These are phyloP conservation scores for Cyathus striatus DNA, from an alignment of 768 basidiomycete species.

Conservation along the genomic window DNA sequence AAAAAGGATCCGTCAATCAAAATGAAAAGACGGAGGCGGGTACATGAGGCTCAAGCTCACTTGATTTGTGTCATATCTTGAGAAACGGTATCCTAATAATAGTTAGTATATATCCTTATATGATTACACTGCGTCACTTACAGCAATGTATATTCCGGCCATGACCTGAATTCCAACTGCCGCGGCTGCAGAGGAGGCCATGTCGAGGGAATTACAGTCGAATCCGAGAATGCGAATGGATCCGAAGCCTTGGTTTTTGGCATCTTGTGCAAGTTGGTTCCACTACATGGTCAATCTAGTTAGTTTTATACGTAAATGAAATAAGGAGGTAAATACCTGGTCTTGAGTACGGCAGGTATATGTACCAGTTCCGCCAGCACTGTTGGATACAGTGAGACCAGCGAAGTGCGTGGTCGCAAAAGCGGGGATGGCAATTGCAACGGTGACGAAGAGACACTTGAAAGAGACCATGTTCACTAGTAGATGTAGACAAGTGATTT, in stretches of 20 bases:
- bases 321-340: slow-evolving; percentile 13
- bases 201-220: slow-evolving; percentile 29
- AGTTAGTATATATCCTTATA: neutral
- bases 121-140: slow-evolving; percentile 11
- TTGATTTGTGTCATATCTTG: slow-evolving; percentile 18
- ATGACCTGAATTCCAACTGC: slow-evolving; percentile 22
- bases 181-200: slow-evolving; percentile 28
- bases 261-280: slow-evolving; percentile 24
- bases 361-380: slow-evolving; percentile 16
- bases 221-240: slow-evolving; percentile 29
- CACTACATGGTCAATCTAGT: slow-evolving; percentile 15
- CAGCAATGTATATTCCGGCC: slow-evolving; percentile 27
- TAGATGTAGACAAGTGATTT: no score
- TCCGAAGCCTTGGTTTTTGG: slow-evolving; percentile 24
- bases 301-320: neutral
- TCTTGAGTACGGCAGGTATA: slow-evolving; percentile 30
- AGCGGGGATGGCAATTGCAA: no score
- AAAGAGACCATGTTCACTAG: no score
- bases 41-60: slow-evolving; percentile 12
- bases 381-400: slow-evolving; percentile 28
- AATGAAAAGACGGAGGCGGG: neutral
- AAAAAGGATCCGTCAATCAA: slow-evolving; percentile 1
- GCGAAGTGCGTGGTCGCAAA: no score
- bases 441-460: no score
- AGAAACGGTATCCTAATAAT: slow-evolving; percentile 21